Conservation (phyloP, 2,329 filamentous ascomycete genomes). For the Cladosporium sp. region DNA sequence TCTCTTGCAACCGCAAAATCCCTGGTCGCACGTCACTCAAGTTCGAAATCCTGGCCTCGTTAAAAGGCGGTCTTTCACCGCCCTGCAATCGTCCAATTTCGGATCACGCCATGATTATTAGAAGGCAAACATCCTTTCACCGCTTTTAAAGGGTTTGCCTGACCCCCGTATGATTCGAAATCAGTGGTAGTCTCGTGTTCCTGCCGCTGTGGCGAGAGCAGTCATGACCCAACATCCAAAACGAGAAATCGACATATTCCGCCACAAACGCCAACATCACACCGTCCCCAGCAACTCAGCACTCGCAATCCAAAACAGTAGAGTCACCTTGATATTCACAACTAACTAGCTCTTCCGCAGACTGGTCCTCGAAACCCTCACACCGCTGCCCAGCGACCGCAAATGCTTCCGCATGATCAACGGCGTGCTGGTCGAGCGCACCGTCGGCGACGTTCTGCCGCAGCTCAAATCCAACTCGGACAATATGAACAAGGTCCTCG, state of each 20-base stretch:
- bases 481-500: slow-evolving; percentile 86
- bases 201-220: too few species aligned
- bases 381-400: slow-evolving; percentile 74
- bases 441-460: slow-evolving; percentile 87
- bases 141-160: too few species aligned
- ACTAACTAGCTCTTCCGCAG: slow-evolving; percentile 46
- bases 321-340: too few species aligned
- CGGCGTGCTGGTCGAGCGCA: slow-evolving; percentile 89
- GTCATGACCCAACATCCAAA: too few species aligned
- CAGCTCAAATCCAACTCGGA: slow-evolving; percentile 91
- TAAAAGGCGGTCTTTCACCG: neutral
- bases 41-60: neutral
- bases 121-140: neutral
- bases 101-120: neutral
- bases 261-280: too few species aligned
- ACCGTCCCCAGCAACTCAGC: too few species aligned
- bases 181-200: too few species aligned
- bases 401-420: slow-evolving; percentile 99
- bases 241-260: too few species aligned
- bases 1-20: too few species aligned
- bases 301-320: too few species aligned
- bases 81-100: neutral
- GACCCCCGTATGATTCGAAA: too few species aligned
- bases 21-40: too few species aligned
- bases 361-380: slow-evolving; percentile 88